These are phyloP conservation scores for Coniferiporia sulphurascens DNA, from an alignment of 1,284 basidiomycete genomes.

Conservation along the genomic window DNA sequence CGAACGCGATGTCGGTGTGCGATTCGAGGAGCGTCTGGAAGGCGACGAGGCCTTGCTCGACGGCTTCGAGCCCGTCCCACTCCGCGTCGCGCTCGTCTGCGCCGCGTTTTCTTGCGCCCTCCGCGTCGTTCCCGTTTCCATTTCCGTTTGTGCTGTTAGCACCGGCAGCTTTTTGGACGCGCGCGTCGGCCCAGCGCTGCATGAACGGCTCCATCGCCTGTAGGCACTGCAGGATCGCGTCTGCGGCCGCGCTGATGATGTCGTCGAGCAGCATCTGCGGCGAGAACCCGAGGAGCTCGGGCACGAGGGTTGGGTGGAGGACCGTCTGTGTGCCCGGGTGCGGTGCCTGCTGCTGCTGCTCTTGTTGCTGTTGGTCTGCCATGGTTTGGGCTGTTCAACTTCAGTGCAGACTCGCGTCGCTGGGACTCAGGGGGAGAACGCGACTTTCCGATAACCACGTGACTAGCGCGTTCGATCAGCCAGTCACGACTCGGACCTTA, in stretches of 20 bases:
- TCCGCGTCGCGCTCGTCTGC: slow-evolving; percentile 10
- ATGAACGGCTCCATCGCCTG: slow-evolving; percentile 73
- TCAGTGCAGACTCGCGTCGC: not conserved
- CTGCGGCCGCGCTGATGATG: slow-evolving; percentile 62
- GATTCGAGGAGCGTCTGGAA: slow-evolving; percentile 75
- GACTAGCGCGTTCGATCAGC: not conserved
- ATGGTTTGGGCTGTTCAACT: not conserved
- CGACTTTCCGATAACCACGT: not conserved
- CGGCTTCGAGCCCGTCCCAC: slow-evolving; percentile 16
- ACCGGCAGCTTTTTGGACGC: slow-evolving; percentile 22
- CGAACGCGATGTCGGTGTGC: slow-evolving; percentile 75
- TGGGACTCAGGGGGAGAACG: no score
- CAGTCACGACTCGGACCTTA: not conserved
- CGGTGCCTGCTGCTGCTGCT: not conserved
- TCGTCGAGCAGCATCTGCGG: slow-evolving; percentile 67
- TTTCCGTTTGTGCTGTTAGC: not conserved
- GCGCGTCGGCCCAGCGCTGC: slow-evolving; percentile 60
- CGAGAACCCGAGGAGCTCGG: slow-evolving; percentile 61
- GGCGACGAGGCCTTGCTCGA: slow-evolving; percentile 51
- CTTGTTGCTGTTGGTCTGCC: not conserved
- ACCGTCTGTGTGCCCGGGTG: not conserved
- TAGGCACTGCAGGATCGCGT: slow-evolving; percentile 62
- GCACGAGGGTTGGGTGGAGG: slow-evolving; percentile 35
- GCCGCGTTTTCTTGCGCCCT: slow-evolving; percentile 6
- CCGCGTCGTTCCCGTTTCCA: not conserved